Evolutionary conservation across 768 basidiomycete species (phyloP).

Genomic region (Suillus discolor): DNA sequence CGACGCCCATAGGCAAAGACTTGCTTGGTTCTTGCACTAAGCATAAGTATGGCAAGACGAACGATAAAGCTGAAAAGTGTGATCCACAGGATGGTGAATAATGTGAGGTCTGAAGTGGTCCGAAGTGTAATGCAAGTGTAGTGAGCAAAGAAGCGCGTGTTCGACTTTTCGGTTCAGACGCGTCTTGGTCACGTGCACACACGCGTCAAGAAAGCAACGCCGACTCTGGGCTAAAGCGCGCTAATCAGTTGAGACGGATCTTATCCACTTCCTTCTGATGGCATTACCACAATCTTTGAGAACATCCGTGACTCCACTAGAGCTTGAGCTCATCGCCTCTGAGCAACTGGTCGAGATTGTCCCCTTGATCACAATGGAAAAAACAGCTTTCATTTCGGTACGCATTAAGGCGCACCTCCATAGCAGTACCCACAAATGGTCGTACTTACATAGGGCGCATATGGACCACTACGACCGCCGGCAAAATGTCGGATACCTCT

Average conservation of each 20-base stretch:
- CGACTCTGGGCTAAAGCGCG: too few relatives aligned
- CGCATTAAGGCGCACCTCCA: constrained; percentile 3
- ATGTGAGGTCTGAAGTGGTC: neutral
- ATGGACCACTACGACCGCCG: constrained; percentile 91
- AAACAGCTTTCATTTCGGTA: constrained; percentile 86
- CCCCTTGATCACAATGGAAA: constrained; percentile 88
- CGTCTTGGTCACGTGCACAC: constrained; percentile 8
- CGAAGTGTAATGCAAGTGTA: neutral
- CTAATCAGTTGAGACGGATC: neutral
- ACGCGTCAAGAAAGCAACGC: constrained; percentile 1
- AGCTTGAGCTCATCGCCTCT: constrained; percentile 86
- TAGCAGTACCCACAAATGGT: neutral
- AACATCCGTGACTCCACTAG: constrained; percentile 75
- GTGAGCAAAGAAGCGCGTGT: constrained; percentile 1
- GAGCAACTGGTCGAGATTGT: constrained; percentile 86
- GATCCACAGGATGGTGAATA: neutral
- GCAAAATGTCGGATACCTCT: constrained; percentile 84
- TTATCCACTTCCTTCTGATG: constrained; percentile 44
- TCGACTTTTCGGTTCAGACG: constrained; percentile 1
- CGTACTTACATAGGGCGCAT: constrained; percentile 65
- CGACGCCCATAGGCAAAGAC: constrained; percentile 68
- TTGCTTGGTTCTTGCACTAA: constrained; percentile 64
- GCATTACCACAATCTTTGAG: constrained; percentile 75
- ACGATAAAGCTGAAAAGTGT: neutral
- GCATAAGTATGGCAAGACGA: constrained; percentile 40